Evolutionary conservation across 352 stramenopile species (phyloP), one percentile per base, ranked within the genome.

Genomic region (Pythium aphanidermatum): DNA sequence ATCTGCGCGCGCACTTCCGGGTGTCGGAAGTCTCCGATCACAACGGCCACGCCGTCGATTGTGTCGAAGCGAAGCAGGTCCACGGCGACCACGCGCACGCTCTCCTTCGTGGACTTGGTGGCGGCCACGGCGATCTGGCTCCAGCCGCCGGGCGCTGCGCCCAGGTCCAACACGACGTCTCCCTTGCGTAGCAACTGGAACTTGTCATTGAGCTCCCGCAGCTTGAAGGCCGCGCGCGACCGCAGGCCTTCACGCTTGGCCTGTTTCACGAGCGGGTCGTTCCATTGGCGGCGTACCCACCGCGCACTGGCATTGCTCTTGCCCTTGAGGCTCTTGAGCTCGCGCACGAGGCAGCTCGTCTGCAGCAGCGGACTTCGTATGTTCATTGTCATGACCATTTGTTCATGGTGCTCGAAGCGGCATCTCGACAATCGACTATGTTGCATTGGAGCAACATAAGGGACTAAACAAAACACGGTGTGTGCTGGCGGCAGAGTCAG

Each of bases 11-110:
- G 67, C 35, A 92, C 66, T 2, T 44, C 52, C 0, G 56, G 51
- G 13, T 89, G 70, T 0, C 81, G 77, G 46, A 95, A 95, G 54
- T 95, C 83, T 28, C 83, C 83, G n/a, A 91, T 60, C 17, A 95
- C 60, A 33, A 78, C 68, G 24, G 63, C 60, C 2, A 77, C 76
- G 7, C 82, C 80, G 9, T 89, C 66, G 42, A 95, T 63, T 5
- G 74, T 48, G 36, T 89, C 68, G 48, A 95, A 86, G 23, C 60
- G 56, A 28, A 78, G 55, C 28, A 95, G 50, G 45, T 95, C 83
- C 24, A 92, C 48, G 12, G 83, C 83, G 38, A 95, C 69, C 17
- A 95, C 79, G 14, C 62, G 68, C 21, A 62, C 52, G 21, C 28
- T 46, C 20, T 49, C 47, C 27, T 51, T 58, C 1, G 34, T 39